A percentile compares a stretch with the other conserved stretches of the same genome.
These are phyloP conservation scores for Fusarium pseudograminearum DNA, from an alignment of 2,329 filamentous ascomycete genomes.

Conservation along the genomic window DNA sequence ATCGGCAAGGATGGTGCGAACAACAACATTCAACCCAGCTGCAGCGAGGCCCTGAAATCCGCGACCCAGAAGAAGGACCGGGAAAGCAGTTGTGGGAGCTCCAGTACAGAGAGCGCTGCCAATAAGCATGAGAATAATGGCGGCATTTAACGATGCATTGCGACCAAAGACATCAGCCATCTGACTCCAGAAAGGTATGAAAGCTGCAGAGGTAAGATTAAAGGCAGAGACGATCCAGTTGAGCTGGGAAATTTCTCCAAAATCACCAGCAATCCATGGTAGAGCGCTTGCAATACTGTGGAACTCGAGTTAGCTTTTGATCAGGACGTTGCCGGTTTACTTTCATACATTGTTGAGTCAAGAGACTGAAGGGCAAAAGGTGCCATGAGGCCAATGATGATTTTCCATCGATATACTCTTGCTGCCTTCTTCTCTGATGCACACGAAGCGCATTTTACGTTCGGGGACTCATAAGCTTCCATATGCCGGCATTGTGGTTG, in stretches of 20 bases:
- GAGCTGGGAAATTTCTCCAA: conserved; percentile 68
- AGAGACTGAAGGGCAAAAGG: conserved; percentile 73
- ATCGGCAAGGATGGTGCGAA: conserved; percentile 73
- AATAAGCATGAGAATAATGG: conserved; percentile 68
- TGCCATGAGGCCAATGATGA: conserved; percentile 68
- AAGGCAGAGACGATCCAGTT: conserved; percentile 79
- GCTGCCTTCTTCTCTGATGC: conserved; percentile 52
- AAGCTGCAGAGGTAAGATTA: conserved; percentile 74
- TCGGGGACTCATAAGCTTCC: conserved; percentile 21
- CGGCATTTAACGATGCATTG: conserved; percentile 67
- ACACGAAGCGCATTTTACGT: conserved; percentile 48
- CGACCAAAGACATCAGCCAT: conserved; percentile 74
- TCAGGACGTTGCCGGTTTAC: background rate
- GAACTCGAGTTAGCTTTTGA: conserved; percentile 10
- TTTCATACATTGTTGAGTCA: conserved; percentile 69
- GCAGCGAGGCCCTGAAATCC: conserved; percentile 72
- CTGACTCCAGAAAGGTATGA: conserved; percentile 75
- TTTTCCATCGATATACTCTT: conserved; percentile 65
- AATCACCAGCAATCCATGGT: conserved; percentile 72
- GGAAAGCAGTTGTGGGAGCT: conserved; percentile 65
- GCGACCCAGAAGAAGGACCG: conserved; percentile 71
- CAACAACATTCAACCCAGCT: conserved; percentile 70
- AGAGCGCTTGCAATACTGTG: conserved; percentile 53
- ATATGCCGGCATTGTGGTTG: conserved; percentile 42
- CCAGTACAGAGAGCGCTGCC: conserved; percentile 73